phyloP scores from a whole-genome alignment of 345 rosid genomes.

The Eutrema yunnanense region DNA sequence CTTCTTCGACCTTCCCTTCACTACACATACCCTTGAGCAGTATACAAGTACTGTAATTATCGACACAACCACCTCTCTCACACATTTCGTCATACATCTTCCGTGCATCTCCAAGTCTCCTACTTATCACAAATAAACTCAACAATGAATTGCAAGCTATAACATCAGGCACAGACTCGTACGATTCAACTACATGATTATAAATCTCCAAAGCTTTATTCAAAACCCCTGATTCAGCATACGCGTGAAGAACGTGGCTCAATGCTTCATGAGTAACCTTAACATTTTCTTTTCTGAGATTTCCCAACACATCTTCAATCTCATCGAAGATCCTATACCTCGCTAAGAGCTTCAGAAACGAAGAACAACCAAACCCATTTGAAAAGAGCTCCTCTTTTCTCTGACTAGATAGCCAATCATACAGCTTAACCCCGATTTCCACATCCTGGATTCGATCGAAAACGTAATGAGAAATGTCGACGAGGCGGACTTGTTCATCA shows the following conservation, averaged over 20 bases:
- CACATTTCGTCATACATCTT: conserved; percentile 63
- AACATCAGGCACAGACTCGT: conserved; percentile 44
- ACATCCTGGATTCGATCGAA: conserved; percentile 60
- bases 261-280: conserved; percentile 54
- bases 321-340: conserved; percentile 44
- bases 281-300: conserved; percentile 39
- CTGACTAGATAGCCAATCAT: conserved; percentile 45
- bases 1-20: conserved; percentile 63
- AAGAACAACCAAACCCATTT: conserved; percentile 59
- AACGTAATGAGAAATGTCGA: conserved; percentile 56
- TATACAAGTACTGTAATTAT: conserved; percentile 69
- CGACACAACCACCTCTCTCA: conserved; percentile 41
- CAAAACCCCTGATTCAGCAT: conserved; percentile 47
- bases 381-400: conserved; percentile 19
- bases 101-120: conserved; percentile 40
- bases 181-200: conserved; percentile 22
- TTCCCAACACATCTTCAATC: conserved; percentile 37
- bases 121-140: conserved; percentile 32
- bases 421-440: conserved; percentile 54
- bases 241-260: conserved; percentile 46
- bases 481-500: conserved; percentile 33
- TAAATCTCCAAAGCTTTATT: conserved; percentile 55
- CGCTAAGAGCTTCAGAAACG: conserved; percentile 69
- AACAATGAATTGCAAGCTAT: conserved; percentile 71
- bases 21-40: conserved; percentile 64